These are phyloP conservation scores for Calonectria naviculata DNA, from an alignment of 2,329 filamentous ascomycete species.

Conservation along the genomic window DNA sequence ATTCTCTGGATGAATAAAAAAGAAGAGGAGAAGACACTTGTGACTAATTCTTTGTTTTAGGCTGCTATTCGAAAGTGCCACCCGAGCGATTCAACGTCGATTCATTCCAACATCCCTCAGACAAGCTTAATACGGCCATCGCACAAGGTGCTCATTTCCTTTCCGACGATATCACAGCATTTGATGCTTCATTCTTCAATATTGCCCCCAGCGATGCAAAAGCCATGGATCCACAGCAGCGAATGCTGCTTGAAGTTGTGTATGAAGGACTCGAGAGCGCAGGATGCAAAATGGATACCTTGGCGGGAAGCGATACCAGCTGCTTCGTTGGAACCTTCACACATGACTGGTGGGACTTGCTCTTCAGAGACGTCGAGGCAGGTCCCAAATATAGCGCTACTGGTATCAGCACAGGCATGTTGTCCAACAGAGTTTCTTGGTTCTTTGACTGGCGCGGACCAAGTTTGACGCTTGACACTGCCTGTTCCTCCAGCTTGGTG, in stretches of 20 bases:
- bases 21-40: too few relatives aligned
- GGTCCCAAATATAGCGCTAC: background rate
- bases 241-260: conserved; percentile 37
- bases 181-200: conserved; percentile 38
- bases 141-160: conserved; percentile 46
- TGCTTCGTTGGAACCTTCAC: background rate
- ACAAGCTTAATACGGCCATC: background rate
- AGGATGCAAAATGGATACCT: background rate
- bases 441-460: conserved; percentile 64
- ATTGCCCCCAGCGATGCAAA: conserved; percentile 33
- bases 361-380: background rate
- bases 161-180: conserved; percentile 33
- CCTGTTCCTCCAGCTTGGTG: conserved; percentile 60
- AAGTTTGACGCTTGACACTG: conserved; percentile 61
- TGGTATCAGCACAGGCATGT: conserved; percentile 51
- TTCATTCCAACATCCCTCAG: background rate
- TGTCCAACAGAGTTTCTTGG: conserved; percentile 62
- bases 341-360: background rate
- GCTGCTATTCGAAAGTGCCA: background rate
- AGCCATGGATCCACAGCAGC: conserved; percentile 43
- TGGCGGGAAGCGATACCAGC: background rate
- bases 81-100: background rate
- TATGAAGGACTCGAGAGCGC: conserved; percentile 41
- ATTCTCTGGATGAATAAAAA: too few relatives aligned
- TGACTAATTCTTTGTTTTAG: background rate